phyloP scores from a whole-genome alignment of 495 filamentous ascomycete species.

The Mytilinidion resinicola region DNA sequence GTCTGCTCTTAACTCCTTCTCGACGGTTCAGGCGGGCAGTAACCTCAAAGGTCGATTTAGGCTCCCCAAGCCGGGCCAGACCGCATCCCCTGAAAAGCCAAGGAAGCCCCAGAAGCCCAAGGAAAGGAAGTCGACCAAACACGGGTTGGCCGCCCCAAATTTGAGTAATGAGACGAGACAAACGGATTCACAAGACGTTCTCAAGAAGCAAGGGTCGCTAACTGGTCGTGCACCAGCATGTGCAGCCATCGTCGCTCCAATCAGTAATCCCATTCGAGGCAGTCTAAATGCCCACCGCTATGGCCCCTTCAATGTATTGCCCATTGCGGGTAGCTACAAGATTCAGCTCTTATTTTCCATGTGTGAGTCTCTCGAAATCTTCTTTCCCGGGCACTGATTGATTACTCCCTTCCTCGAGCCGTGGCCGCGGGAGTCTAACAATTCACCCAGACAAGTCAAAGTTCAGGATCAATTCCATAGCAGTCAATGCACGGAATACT shows the following conservation, averaged over 20 bases:
- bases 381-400: not conserved
- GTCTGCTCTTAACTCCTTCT: conserved; percentile 2
- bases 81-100: not conserved
- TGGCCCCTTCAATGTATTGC: conserved; percentile 20
- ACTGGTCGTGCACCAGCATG: not conserved
- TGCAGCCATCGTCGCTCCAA: not conserved
- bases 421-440: no score
- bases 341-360: conserved; percentile 16
- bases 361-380: conserved; percentile 11
- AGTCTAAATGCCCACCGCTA: conserved; percentile 8
- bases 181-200: not conserved
- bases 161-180: not conserved
- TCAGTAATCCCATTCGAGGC: no score
- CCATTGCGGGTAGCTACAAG: conserved; percentile 14
- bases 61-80: conserved; percentile 8
- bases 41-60: conserved; percentile 17
- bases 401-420: no score
- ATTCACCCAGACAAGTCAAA: conserved; percentile 8
- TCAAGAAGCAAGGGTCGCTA: not conserved
- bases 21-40: conserved; percentile 14
- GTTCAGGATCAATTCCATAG: conserved; percentile 14
- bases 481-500: conserved; percentile 18
- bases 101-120: not conserved
- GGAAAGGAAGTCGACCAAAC: not conserved
- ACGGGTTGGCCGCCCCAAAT: not conserved